Base-by-base conservation (phyloP, 805 yeast species). In the Pichia nanzhaoensis region DNA sequence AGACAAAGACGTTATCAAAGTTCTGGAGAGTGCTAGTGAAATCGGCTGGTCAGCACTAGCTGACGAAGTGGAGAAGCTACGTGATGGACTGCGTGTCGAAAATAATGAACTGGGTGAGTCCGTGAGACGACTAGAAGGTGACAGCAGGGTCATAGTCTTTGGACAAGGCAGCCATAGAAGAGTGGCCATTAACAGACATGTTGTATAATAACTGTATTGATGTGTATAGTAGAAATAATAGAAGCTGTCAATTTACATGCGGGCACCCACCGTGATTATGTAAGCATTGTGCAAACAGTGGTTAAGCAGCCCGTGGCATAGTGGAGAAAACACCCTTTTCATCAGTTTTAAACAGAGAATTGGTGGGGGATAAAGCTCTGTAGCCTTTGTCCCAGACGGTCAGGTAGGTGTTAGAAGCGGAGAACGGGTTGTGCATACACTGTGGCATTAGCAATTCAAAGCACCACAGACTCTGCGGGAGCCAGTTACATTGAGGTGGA, bases 141-240 rank as follows among this genome's bases (percentile, higher is more conserved):
- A 87, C 57, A 85, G 83, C 45, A 77, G 76, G 57, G 64, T 88
- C 22, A 70, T 74, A 8, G 79, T 84, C 35, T 67, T 77, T 32
- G 95, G 95, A 16, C 88, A 82, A 47, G 83, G 86, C 42, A 77
- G 75, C 47, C 72, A 85, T 56, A 74, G 90, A 61, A 74, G 78
- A 19, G 73, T 86, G 33, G 52, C 64, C n/a, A 45, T 55, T 34
- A 59, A 54, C 37, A 50, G 54, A 39, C 36, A 40, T n/a, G 44
- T 45, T 37, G 47, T 47, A 35, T 43, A 47, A 34, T 35, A 14
- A 28, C 22, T 37, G 22, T 33, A 20, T 19, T 34, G 24, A 12
- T 20, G 20, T 28, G 31, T 14, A 27, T 34, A 34, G 31, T 18
- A 28, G 5, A 38, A 22, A 28, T 28, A 30, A 32, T 28, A 6